Base-by-base conservation (phyloP, 495 filamentous ascomycete species). In the Neurospora sp. region DNA sequence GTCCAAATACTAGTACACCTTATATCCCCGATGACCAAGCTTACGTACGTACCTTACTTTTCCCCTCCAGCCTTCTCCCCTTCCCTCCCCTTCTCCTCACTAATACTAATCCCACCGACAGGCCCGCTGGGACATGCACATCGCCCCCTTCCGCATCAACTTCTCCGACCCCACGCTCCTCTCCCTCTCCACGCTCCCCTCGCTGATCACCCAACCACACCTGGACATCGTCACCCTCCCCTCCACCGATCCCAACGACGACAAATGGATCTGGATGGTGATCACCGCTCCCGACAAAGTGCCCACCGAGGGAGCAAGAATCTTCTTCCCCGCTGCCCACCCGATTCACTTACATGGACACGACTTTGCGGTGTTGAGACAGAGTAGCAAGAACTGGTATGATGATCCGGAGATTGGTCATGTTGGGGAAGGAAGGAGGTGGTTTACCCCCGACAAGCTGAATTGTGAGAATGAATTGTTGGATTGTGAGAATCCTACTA, bases 331-430 rank as follows among this genome's bases (percentile, higher is more conserved):
- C 18, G 71, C 71, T 20, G 71, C 71, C 0, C 88, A 84, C 54
- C 86, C 86, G 37, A 85, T 88, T 69, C 86, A 89, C 74, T 79
- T 90, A 2, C 85, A 88, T 76, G 87, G 87, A 0, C 84, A 91
- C 77, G 84, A 90, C 76, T 90, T 91, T 82, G 79, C 79, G 69
- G 80, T 90, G 31, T 77, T 90, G 16, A 78, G 82, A 10, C 73
- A 72, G 31, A 69, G 74, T 39, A 48, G 23, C n/a, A 77, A 71
- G 9, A 70, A 71, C 27, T 73, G 66, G 69, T 73, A 75, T 39
- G 40, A 54, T 10, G 74, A 75, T 20, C 37, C 16, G 8, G 69
- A 74, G 0, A 71, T 71, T 11, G 18, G 16, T 5, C 37, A 75
- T 9, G 1, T 44, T 1, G 74, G 74, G 0, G 74, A 75, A 5